Percentiles rank a stretch among this genome's conserved stretches.
These are phyloP conservation scores for Fusarium sp. DNA, from an alignment of 2,329 filamentous ascomycete species.

Conservation along the genomic window DNA sequence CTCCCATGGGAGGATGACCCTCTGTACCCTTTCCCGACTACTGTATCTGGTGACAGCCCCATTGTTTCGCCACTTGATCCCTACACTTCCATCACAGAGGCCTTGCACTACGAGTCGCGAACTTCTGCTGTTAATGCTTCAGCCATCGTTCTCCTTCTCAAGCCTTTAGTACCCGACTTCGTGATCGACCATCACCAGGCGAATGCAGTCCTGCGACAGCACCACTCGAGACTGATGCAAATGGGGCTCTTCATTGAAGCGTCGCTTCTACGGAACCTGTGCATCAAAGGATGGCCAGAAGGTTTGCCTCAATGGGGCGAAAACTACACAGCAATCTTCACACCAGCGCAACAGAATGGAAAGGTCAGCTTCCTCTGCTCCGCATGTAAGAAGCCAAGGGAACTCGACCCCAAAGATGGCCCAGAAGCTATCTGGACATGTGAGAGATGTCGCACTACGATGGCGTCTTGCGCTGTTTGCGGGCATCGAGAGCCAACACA, in stretches of 20 bases:
- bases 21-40: conserved; percentile 59
- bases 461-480: conserved; percentile 69
- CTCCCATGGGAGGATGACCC: conserved; percentile 68
- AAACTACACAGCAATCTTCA: conserved; percentile 64
- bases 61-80: conserved; percentile 61
- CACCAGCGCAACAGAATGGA: conserved; percentile 63
- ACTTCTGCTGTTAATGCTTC: conserved; percentile 68
- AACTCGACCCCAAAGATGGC: conserved; percentile 58
- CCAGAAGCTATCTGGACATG: conserved; percentile 65
- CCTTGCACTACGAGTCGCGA: conserved; percentile 65
- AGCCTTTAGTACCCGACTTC: conserved; percentile 63
- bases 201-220: conserved; percentile 65
- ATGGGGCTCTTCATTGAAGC: conserved; percentile 71
- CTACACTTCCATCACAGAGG: conserved; percentile 61
- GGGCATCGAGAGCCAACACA: conserved; percentile 61
- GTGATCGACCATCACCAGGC: conserved; percentile 67
- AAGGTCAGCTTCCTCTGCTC: conserved; percentile 65
- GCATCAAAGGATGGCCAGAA: conserved; percentile 65
- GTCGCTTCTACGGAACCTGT: conserved; percentile 68
- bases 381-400: conserved; percentile 65
- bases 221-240: conserved; percentile 67
- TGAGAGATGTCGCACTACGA: conserved; percentile 62
- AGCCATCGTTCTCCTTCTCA: conserved; percentile 68
- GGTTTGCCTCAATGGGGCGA: conserved; percentile 63
- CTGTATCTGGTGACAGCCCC: conserved; percentile 20